Base-by-base conservation (phyloP, 192 early-diverging fungal genomes). In the Backusella luteola region DNA sequence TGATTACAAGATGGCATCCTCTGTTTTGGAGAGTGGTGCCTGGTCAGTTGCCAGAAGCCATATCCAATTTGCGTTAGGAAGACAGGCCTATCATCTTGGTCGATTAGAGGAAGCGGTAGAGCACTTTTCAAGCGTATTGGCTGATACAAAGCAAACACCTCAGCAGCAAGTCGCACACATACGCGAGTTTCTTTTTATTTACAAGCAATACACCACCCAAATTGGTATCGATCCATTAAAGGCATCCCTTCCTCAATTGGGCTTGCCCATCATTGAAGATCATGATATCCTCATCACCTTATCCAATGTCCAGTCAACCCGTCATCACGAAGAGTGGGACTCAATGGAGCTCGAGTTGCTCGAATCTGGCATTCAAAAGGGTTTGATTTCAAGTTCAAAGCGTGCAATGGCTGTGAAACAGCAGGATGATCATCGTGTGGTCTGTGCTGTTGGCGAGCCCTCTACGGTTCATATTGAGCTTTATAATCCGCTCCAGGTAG, bases 41-140 rank as follows among this genome's bases (percentile, higher is more conserved):
- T 96, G 95, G 95, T 83, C 85, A 9, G 80, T 96, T 0, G 89
- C 93, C n/a, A 94, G 96, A 52, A 94, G 96, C 78, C 94, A 97
- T 78, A 90, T 97, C 72, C 88, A 96, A 78, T 97, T 96, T 73
- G 88, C 94, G 14, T 86, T 97, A 5, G 96, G 96, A 9, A 84
- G 91, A 66, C 93, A 96, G 76, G 90, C 90, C 29, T 92, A 90
- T 75, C 89, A 94, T 69, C 84, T 93, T 34, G 93, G 92, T 15
- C 86, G 91, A 59, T 89, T 93, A 34, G 87, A 91, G 69, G 86
- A 88, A n/a, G 93, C 95, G 1, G 83, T 98, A 14, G 79, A 88
- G 19, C 92, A 92, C 84, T 98, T 96, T 81, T 86, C 89, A 46
- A 90, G 91, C 75, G 84, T 97, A 34, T 83, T 99, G 68, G 81